Percentiles rank a stretch among this genome's conserved stretches.
Evolutionary conservation across 768 basidiomycete species (phyloP).

Genomic region (Russula emetica): DNA sequence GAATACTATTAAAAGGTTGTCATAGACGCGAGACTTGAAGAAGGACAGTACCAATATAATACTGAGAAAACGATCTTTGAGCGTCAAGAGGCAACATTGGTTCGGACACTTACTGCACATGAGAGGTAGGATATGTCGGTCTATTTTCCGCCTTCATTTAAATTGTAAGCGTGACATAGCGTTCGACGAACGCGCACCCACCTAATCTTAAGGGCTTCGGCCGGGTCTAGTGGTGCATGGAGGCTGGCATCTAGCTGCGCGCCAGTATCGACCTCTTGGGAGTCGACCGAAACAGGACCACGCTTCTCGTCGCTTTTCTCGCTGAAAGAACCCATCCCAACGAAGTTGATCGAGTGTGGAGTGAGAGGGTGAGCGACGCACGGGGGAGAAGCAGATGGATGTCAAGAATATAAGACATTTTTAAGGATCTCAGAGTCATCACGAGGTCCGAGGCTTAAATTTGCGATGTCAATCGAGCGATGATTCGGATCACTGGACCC

Average conservation of each 20-base stretch:
- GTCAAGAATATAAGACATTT: neutral
- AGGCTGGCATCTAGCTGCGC: slow-evolving; percentile 52
- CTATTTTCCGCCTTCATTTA: slow-evolving; percentile 48
- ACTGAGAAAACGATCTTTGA: slow-evolving; percentile 34
- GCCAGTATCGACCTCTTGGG: slow-evolving; percentile 55
- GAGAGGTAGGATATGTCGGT: slow-evolving; percentile 56
- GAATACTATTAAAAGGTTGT: slow-evolving; percentile 30
- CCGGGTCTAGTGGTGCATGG: slow-evolving; percentile 44
- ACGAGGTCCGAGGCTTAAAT: neutral
- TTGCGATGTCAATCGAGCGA: no score
- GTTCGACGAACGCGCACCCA: neutral
- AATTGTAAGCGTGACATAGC: slow-evolving; percentile 29
- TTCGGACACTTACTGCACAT: slow-evolving; percentile 58
- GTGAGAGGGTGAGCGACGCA: neutral
- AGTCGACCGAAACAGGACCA: slow-evolving; percentile 37
- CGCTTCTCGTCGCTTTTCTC: slow-evolving; percentile 16
- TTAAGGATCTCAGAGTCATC: neutral
- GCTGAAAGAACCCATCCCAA: slow-evolving; percentile 17
- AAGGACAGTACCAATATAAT: slow-evolving; percentile 48
- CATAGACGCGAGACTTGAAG: neutral
- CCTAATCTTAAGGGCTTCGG: slow-evolving; percentile 51
- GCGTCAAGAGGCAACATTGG: neutral
- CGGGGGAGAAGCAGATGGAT: neutral
- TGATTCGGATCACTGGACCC: no score
- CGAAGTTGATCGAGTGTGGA: neutral